A percentile compares a stretch with the other conserved stretches of the same genome.
Evolutionary conservation across 2,329 filamentous ascomycete genomes (phyloP).

Genomic region (Fusarium phyllophilum): DNA sequence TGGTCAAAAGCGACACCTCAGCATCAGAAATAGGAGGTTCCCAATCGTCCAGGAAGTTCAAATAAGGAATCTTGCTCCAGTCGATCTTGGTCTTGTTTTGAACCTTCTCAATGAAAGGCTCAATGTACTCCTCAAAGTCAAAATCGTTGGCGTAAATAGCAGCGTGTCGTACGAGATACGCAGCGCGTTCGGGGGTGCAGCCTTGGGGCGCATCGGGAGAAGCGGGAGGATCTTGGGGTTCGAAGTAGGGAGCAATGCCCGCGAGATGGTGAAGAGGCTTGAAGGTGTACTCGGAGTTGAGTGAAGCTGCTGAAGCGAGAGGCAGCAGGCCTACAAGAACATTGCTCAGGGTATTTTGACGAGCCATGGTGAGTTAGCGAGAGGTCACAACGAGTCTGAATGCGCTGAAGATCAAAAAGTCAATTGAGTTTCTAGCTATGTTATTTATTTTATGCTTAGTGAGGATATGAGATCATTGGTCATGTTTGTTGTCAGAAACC

Average conservation of each 20-base stretch:
- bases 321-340: conserved; percentile 21
- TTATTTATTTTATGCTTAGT: neutral
- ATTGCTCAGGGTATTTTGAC: conserved; percentile 1
- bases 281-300: conserved; percentile 61
- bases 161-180: conserved; percentile 68
- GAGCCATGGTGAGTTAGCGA: conserved; percentile 13
- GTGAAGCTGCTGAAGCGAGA: conserved; percentile 33
- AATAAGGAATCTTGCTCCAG: conserved; percentile 64
- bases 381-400: neutral
- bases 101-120: conserved; percentile 67
- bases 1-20: conserved; percentile 68
- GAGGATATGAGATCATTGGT: conserved; percentile 28
- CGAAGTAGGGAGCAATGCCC: conserved; percentile 68
- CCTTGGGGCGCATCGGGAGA: conserved; percentile 55
- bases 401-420: neutral
- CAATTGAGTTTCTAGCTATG: neutral
- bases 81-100: conserved; percentile 64
- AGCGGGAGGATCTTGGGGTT: conserved; percentile 59
- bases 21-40: conserved; percentile 64
- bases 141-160: conserved; percentile 70
- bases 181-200: conserved; percentile 61
- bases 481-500: neutral
- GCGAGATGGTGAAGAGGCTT: conserved; percentile 64
- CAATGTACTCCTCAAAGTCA: conserved; percentile 67
- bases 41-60: conserved; percentile 69